Conservation (phyloP, 257 asterid genomes). For the Anisodus tanguticus region DNA sequence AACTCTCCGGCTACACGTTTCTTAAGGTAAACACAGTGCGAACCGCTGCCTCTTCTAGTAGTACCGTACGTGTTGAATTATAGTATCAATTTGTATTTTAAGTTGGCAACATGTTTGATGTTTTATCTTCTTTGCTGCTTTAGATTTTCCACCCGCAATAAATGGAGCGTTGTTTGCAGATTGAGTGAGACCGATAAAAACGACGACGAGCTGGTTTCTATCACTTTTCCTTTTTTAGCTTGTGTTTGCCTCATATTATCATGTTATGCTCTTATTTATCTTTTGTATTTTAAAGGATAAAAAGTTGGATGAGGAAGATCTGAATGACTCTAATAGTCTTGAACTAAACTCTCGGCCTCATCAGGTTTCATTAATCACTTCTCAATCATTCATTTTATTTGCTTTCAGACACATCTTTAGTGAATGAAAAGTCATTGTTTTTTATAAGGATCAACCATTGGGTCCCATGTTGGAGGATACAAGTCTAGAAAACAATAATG, state of each 20-base stretch:
- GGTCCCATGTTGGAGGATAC: conserved; percentile 44
- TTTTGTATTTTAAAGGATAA: conserved; percentile 57
- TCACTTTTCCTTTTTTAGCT: not conserved
- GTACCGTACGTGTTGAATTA: not conserved
- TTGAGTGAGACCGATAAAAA: conserved; percentile 55
- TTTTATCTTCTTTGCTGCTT: conserved; percentile 4
- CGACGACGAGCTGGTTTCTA: conserved; percentile 60
- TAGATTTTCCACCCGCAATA: conserved; percentile 44
- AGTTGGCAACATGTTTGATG: not conserved
- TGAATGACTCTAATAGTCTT: conserved; percentile 46
- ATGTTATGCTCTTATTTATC: not conserved
- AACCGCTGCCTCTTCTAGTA: too few species aligned
- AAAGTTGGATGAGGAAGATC: conserved; percentile 46
- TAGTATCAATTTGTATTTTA: not conserved
- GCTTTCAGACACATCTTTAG: not conserved
- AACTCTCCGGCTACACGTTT: conserved; percentile 40
- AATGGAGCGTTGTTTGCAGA: conserved; percentile 54
- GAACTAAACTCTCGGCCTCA: conserved; percentile 43
- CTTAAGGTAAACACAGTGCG: conserved; percentile 51
- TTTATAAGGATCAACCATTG: conserved; percentile 48
- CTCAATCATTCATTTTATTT: not conserved
- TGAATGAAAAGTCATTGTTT: not conserved
- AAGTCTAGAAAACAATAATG: conserved; percentile 39
- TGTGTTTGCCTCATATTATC: too few species aligned
- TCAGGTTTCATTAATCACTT: conserved; percentile 16